phyloP scores from a whole-genome alignment of 306 rosid genomes.

The Malus sylvestris region DNA sequence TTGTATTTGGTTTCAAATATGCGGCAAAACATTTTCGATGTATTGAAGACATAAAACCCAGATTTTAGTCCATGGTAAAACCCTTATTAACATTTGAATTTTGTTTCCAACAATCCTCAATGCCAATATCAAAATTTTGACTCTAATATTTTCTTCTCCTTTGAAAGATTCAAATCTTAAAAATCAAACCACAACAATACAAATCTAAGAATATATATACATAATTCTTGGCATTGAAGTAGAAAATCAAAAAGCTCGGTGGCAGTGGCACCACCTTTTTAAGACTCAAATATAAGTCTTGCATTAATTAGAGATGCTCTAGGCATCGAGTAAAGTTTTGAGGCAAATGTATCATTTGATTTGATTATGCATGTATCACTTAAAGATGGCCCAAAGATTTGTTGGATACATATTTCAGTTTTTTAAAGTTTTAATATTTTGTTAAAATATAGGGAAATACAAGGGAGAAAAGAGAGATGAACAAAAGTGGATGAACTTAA shows the following conservation, averaged over 20 bases:
- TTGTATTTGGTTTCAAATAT: neutral
- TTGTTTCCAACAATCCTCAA: neutral
- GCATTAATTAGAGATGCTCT: neutral
- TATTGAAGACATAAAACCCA: no score
- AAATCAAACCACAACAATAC: no score
- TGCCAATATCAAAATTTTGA: neutral
- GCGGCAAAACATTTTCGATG: neutral
- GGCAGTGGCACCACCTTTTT: neutral
- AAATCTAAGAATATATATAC: no score
- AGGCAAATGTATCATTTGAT: neutral
- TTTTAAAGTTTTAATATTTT: no score
- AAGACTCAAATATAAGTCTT: neutral
- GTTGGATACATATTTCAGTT: no score
- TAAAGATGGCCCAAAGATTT: no score
- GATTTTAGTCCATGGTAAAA: neutral
- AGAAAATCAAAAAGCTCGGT: neutral
- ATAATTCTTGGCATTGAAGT: no score
- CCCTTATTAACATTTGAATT: neutral
- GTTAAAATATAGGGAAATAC: no score
- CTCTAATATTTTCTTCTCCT: neutral
- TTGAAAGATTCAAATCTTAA: neutral
- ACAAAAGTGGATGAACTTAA: neutral
- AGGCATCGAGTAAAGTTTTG: neutral
- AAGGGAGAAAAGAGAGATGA: no score
- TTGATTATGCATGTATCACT: neutral